Evolutionary conservation across 805 yeast species (phyloP), one percentile per base, ranked within the genome.

Genomic region (Saccharomyces jurei): DNA sequence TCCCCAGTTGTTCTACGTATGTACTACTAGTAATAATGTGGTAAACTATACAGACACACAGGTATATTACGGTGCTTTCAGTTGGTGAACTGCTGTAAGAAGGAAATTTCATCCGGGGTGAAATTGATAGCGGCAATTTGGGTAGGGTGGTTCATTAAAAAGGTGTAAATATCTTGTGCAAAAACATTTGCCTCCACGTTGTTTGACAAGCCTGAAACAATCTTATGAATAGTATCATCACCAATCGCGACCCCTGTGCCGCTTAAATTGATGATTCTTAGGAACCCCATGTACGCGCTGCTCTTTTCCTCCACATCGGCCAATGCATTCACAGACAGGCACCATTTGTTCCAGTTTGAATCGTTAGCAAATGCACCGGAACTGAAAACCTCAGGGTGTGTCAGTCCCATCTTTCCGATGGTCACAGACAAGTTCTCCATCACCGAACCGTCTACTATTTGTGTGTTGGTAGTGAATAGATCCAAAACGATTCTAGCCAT

Each of bases 371-470:
- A 69, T 1, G 54, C 48, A 3, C 67, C 82, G 1, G 82, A 79
- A 1, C 86, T 79, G 48, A 85, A 73, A 41, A 77, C 75, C 25
- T 80, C 81, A 1, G 92, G 83, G 55, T 77, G 76, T 54, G 77
- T 73, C 22, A 83, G 66, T 2, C 96, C 96, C 63, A 94, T 73
- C 60, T 97, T 78, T 14, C 98, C 98, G 51, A 92, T 75, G 32
- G 97, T 85, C 51, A 91, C 87, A 21, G 96, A 94, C 0, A 91
- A 83, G 68, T 94, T 94, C 66, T 91, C 97, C 58, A 86, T 65
- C 4, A 91, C 86, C 0, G 90, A 56, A n/a, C 57, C 52, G 48
- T 66, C 68, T 2, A 64, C 59, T 49, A 62, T 59, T 32, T 62
- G 60, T 28, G 59, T 56, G 6, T 66, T 61, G 9, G 62, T 61